Evolutionary conservation across 768 basidiomycete species (phyloP).

Genomic region (Trametes coccinea): DNA sequence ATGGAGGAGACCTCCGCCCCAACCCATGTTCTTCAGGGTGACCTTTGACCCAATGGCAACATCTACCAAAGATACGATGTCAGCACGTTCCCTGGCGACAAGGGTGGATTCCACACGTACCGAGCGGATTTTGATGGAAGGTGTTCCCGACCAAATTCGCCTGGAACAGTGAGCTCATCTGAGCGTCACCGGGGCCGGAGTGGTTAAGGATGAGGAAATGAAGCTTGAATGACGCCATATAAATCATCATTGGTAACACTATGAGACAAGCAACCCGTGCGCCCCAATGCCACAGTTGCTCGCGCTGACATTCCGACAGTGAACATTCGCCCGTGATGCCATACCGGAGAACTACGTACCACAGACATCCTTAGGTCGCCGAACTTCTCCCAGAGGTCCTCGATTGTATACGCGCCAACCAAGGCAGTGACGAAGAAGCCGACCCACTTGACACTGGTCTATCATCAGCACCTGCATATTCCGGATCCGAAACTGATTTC

Average conservation of each 20-base stretch:
- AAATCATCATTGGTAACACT: conserved; percentile 86
- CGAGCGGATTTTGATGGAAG: conserved; percentile 86
- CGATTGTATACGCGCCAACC: conserved; percentile 94
- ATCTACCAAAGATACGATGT: conserved; percentile 46
- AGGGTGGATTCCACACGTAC: conserved; percentile 37
- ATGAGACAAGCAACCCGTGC: conserved; percentile 87
- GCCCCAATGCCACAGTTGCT: conserved; percentile 88
- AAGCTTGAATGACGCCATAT: conserved; percentile 92
- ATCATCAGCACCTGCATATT: background rate
- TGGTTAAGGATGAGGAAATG: conserved; percentile 95
- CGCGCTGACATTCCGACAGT: conserved; percentile 49
- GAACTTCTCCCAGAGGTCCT: conserved; percentile 98
- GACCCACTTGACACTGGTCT: conserved; percentile 86
- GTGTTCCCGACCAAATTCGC: conserved; percentile 94
- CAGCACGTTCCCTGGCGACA: no score
- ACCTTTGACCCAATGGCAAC: conserved; percentile 88
- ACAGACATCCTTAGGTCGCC: conserved; percentile 91
- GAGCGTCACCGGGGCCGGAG: conserved; percentile 94
- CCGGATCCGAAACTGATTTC: background rate
- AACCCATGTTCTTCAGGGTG: conserved; percentile 96
- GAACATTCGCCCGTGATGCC: background rate
- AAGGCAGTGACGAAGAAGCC: conserved; percentile 94
- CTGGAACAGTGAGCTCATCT: conserved; percentile 99
- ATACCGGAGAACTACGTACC: conserved; percentile 48
- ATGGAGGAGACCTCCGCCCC: conserved; percentile 94